A percentile compares a stretch with the other conserved stretches of the same genome.
phyloP scores from a whole-genome alignment of 2,329 filamentous ascomycete species.

The Leptoxyphium fumago region DNA sequence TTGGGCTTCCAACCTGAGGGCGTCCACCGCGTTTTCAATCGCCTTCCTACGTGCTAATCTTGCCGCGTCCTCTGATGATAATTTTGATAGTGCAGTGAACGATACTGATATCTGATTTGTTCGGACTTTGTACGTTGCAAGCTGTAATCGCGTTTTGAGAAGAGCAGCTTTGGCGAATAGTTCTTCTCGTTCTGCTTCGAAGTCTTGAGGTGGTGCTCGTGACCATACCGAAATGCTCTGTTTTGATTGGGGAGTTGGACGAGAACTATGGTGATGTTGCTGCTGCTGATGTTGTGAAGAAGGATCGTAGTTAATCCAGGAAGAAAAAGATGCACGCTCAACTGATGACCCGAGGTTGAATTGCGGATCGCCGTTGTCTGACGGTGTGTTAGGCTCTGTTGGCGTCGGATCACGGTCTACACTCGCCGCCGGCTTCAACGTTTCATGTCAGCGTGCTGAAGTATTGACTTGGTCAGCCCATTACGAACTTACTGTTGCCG shows the following conservation, averaged over 20 bases:
- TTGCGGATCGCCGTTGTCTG: conserved; percentile 8
- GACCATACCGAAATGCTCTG: neutral
- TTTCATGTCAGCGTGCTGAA: neutral
- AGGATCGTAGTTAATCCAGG: conserved; percentile 32
- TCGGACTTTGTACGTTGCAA: conserved; percentile 61
- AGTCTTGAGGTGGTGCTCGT: neutral
- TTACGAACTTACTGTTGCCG: too few relatives aligned
- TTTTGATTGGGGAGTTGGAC: conserved; percentile 4
- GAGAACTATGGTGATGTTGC: neutral
- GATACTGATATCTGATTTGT: conserved; percentile 57
- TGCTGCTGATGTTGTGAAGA: conserved; percentile 22
- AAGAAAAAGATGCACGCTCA: conserved; percentile 30
- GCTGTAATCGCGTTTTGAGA: conserved; percentile 51
- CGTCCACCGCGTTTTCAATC: neutral
- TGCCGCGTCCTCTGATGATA: neutral
- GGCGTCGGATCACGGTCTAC: conserved; percentile 4
- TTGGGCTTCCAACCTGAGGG: neutral
- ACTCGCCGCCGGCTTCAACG: neutral
- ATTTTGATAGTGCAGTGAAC: conserved; percentile 28
- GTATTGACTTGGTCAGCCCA: too few relatives aligned
- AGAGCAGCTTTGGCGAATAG: conserved; percentile 42
- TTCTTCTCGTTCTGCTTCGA: conserved; percentile 5
- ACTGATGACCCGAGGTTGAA: conserved; percentile 16
- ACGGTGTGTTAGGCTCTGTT: conserved; percentile 16
- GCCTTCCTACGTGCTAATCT: neutral